Base-by-base conservation (phyloP, 176 grass and related monocot genomes). In the Melocanna baccifera region DNA sequence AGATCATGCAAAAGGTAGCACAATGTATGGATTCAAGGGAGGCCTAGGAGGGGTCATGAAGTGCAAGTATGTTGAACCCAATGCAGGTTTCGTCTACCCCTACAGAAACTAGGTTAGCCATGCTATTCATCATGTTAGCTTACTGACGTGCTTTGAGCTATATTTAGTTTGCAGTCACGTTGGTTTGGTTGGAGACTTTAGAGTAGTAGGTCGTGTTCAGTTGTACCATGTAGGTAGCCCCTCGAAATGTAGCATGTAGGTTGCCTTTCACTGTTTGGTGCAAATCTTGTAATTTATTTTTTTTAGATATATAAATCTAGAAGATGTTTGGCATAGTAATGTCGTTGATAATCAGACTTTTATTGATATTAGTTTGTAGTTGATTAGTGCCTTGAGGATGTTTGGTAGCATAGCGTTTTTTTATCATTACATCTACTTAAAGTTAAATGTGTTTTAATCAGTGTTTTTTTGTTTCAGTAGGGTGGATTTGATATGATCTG, bases 401-500 rank as follows among this genome's bases (percentile, higher is more conserved):
- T 69, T 41, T 8, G n/a, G 3, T 23, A 15, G 9, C 12, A 69
- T 55, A 81, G 2, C 34, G 0, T 62, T 62, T 62, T 5, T 29
- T 62, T 1, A 11, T 23, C 55, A 58, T 58, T 58, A 23, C 9
- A 22, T 58, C 22, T 10, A 1, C 55, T 62, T 62, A 14, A 6
- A 62, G 11, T 2, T 62, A 62, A 34, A n/a, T 30, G 25, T 29
- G 42, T 55, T 53, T 48, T 36, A 61, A 42, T 51, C 61, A 25
- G 16, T 67, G 1, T 57, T 57, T 75, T 63, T 14, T 9, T 37
- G 25, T 45, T 42, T 69, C 86, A 36, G 83, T 76, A 98, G 96
- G 96, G 96, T 45, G 96, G 96, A 75, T 99, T 99, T 65, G 96
- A 99, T 78, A 99, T 99, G 93, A 99, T 99, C 85, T 99, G 96